A percentile compares a stretch with the other conserved stretches of the same genome.
Evolutionary conservation across 257 asterid genomes (phyloP).

Genomic region (Fraxinus americana): DNA sequence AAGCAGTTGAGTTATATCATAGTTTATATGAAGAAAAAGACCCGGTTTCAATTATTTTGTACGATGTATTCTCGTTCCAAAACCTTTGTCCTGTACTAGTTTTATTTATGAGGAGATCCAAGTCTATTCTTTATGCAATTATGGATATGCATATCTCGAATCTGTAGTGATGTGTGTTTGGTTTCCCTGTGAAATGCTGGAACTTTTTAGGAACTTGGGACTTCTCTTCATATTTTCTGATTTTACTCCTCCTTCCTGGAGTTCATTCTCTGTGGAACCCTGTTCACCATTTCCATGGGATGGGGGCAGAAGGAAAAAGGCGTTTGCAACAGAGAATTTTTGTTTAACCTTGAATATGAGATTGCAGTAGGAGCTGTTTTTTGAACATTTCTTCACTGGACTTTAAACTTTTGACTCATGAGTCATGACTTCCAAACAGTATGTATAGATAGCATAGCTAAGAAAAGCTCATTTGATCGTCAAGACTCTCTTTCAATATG

Average conservation of each 20-base stretch:
- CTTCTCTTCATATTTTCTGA: not conserved
- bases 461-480: not conserved
- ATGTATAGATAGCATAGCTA: not conserved
- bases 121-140: not conserved
- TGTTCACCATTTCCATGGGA: not conserved
- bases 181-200: not conserved
- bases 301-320: not conserved
- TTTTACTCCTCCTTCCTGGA: not conserved
- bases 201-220: not conserved
- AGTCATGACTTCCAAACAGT: not conserved
- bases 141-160: not conserved
- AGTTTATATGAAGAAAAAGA: not conserved
- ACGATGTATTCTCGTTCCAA: not conserved
- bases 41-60: too few species aligned
- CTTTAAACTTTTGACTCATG: not conserved
- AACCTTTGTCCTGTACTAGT: not conserved
- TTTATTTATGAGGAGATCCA: not conserved
- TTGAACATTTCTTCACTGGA: not conserved
- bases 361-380: not conserved
- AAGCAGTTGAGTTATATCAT: not conserved
- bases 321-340: not conserved
- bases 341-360: not conserved
- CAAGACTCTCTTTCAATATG: not conserved
- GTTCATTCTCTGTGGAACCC: not conserved
- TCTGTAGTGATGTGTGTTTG: not conserved